Percentiles rank a stretch among this genome's conserved stretches.
phyloP scores from a whole-genome alignment of 2,329 filamentous ascomycete genomes.

The Ramichloridium luteum region DNA sequence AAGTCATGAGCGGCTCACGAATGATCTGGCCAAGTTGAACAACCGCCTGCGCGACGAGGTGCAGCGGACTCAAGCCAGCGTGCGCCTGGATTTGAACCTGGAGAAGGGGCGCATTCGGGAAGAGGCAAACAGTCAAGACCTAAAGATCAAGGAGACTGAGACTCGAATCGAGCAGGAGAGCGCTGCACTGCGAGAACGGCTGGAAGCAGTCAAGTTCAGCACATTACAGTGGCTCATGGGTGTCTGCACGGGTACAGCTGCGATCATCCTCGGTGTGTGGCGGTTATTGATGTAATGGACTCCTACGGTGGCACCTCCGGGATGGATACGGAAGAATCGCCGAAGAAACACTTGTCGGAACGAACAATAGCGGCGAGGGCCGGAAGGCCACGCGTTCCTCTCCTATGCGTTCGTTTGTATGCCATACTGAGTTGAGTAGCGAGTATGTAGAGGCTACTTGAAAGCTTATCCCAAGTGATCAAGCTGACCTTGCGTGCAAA shows the following conservation, averaged over 20 bases:
- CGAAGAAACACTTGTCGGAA: too few relatives aligned
- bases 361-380: too few relatives aligned
- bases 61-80: constrained; percentile 81
- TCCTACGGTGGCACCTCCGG: too few relatives aligned
- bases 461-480: too few relatives aligned
- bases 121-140: constrained; percentile 89
- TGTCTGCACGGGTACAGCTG: constrained; percentile 54
- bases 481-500: too few relatives aligned
- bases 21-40: constrained; percentile 89
- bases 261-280: constrained; percentile 56
- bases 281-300: constrained; percentile 52
- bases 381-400: too few relatives aligned
- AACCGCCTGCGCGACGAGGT: constrained; percentile 86
- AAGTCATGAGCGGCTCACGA: constrained; percentile 82
- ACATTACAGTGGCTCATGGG: constrained; percentile 96
- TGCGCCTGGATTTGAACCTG: constrained; percentile 82
- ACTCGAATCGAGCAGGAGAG: constrained; percentile 97
- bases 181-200: constrained; percentile 73
- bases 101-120: constrained; percentile 95
- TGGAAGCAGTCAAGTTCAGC: constrained; percentile 96
- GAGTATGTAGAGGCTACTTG: too few relatives aligned
- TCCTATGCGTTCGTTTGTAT: too few relatives aligned
- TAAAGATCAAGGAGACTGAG: constrained; percentile 98
- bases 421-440: too few relatives aligned
- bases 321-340: too few relatives aligned